Evolutionary conservation across 2,329 filamentous ascomycete genomes (phyloP).

Genomic region (Anthostomella pinea): DNA sequence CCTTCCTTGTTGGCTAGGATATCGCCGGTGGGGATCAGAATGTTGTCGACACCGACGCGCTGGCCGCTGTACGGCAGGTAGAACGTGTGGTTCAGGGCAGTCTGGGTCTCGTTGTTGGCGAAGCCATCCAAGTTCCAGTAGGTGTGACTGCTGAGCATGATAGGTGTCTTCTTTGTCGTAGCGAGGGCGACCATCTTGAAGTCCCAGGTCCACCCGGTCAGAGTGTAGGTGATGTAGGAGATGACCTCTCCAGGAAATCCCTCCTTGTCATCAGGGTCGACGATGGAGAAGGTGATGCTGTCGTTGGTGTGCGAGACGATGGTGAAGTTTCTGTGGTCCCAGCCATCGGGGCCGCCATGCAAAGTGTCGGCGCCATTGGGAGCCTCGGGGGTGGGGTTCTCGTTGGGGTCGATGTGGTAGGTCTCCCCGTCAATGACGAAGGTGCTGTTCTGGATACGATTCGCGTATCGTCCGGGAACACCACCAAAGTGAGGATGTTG

Average conservation of each 20-base stretch:
- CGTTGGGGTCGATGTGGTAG: slow-evolving; percentile 62
- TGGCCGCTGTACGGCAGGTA: slow-evolving; percentile 70
- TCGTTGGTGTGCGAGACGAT: slow-evolving; percentile 64
- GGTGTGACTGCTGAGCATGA: slow-evolving; percentile 72
- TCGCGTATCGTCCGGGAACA: slow-evolving; percentile 75
- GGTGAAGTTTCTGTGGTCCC: slow-evolving; percentile 77
- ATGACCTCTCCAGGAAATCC: slow-evolving; percentile 78
- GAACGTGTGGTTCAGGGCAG: slow-evolving; percentile 68
- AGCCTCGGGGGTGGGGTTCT: slow-evolving; percentile 50
- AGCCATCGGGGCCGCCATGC: slow-evolving; percentile 68
- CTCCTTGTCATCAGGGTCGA: slow-evolving; percentile 69
- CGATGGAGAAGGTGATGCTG: slow-evolving; percentile 73
- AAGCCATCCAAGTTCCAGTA: slow-evolving; percentile 87
- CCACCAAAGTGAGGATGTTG: slow-evolving; percentile 70
- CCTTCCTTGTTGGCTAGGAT: slow-evolving; percentile 66
- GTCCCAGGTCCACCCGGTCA: slow-evolving; percentile 65
- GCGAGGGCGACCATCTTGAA: slow-evolving; percentile 70
- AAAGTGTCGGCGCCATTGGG: slow-evolving; percentile 61
- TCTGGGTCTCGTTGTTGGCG: slow-evolving; percentile 65
- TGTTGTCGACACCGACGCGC: slow-evolving; percentile 65
- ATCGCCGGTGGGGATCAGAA: slow-evolving; percentile 72
- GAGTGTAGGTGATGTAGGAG: slow-evolving; percentile 70
- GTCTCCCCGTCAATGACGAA: slow-evolving; percentile 63
- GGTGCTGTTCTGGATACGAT: slow-evolving; percentile 75
- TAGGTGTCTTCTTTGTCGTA: slow-evolving; percentile 73